Evolutionary conservation across 2,329 filamentous ascomycete genomes (phyloP), one percentile per base, ranked within the genome.

Genomic region (Fusarium newnesense): DNA sequence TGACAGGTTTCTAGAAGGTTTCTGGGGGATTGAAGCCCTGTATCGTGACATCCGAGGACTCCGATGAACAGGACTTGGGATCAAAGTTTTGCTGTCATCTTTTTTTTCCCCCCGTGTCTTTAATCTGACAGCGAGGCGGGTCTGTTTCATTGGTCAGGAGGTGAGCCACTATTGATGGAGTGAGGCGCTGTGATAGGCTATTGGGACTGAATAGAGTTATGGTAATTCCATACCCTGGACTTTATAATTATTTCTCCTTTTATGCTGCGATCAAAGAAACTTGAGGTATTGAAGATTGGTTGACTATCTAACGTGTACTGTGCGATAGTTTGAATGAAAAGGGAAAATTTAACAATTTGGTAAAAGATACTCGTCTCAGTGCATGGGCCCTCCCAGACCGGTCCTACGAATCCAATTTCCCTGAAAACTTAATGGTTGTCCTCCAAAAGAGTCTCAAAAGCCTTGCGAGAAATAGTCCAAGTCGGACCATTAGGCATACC

Each of bases 391-490:
- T 44, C 12, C 1, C n/a, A n/a, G n/a, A n/a, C n/a, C n/a, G n/a
- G n/a, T n/a, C n/a, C n/a, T n/a, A n/a, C n/a, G n/a, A n/a, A n/a
- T n/a, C n/a, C n/a, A n/a, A n/a, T n/a, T n/a, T n/a, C n/a, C n/a
- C n/a, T n/a, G n/a, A n/a, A n/a, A n/a, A n/a, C n/a, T n/a, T n/a
- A n/a, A n/a, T 66, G 40, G 3, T 66, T 66, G 1, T 67, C 64
- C 18, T 67, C n/a, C 30, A 66, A 10, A 10, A 67, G 24, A 0
- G 18, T 43, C 30, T 67, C 49, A 15, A 66, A 66, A 19, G 61
- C 64, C 37, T 67, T 66, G 37, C 61, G 50, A 6, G 61, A 67
- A 2, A 67, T 67, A 15, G 64, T 67, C 64, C 64, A 67, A 3
- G 64, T 67, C 0, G 49, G 61, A 3, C 49, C 61, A 7, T 66